Percentiles rank a stretch among this genome's conserved stretches.
Evolutionary conservation across 352 stramenopile species (phyloP).

Genomic region (Globisporangium camurandrum): DNA sequence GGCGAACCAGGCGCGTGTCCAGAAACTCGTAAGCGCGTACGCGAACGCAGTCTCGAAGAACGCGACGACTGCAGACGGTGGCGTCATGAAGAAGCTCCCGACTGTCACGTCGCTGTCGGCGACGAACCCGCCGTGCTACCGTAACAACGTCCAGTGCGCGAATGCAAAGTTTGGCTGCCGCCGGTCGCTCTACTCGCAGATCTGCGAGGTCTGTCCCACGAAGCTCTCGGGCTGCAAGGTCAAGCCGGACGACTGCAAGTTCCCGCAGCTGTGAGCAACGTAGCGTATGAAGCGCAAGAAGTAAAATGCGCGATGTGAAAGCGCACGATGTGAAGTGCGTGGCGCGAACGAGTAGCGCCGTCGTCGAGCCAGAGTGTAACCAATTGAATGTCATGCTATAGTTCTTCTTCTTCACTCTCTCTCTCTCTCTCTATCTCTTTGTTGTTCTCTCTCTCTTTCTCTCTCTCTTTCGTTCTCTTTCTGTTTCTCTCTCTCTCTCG

Average conservation of each 20-base stretch:
- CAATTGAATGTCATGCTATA: too few relatives aligned
- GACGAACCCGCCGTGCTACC: constrained; percentile 38
- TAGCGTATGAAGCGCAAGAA: too few relatives aligned
- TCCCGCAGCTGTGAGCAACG: constrained; percentile 5
- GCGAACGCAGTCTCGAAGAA: constrained; percentile 21
- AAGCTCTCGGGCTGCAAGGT: constrained; percentile 24
- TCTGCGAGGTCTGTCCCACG: constrained; percentile 44
- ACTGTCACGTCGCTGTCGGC: constrained; percentile 18
- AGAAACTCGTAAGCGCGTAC: constrained; percentile 44
- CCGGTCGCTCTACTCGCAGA: constrained; percentile 43
- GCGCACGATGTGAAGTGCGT: too few relatives aligned
- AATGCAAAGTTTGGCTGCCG: constrained; percentile 39
- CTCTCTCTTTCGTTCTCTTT: too few relatives aligned
- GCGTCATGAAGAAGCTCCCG: constrained; percentile 39
- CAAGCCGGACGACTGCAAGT: constrained; percentile 11
- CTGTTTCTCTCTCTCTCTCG: too few relatives aligned
- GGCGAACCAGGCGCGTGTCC: constrained; percentile 29
- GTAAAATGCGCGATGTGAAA: too few relatives aligned
- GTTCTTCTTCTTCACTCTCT: too few relatives aligned
- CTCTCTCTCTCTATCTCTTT: too few relatives aligned
- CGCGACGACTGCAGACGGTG: constrained; percentile 23
- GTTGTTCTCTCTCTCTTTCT: too few relatives aligned
- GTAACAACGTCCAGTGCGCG: constrained; percentile 45
- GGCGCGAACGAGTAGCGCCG: too few relatives aligned
- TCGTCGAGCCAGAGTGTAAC: too few relatives aligned